Conservation (phyloP, 2,329 filamentous ascomycete genomes). For the Arthrinium puccinioides region DNA sequence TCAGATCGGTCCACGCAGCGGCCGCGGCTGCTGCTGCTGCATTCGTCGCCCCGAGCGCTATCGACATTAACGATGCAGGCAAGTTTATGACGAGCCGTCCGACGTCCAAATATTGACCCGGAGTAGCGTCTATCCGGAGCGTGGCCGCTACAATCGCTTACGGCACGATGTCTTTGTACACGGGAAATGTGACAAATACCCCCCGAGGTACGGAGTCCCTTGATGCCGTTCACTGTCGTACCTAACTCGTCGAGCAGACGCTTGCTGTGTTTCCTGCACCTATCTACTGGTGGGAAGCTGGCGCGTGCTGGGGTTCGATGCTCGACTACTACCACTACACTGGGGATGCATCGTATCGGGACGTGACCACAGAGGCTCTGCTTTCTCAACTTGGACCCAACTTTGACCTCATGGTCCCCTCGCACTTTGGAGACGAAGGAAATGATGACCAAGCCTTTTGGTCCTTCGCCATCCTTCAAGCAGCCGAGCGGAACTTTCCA, state of each 20-base stretch:
- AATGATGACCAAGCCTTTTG: constrained; percentile 74
- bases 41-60: constrained; percentile 25
- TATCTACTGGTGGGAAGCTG: constrained; percentile 57
- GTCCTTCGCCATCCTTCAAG: constrained; percentile 60
- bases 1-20: constrained; percentile 18
- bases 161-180: constrained; percentile 58
- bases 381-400: constrained; percentile 49
- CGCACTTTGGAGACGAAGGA: constrained; percentile 53
- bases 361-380: constrained; percentile 50
- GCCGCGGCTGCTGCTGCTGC: constrained; percentile 16
- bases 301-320: constrained; percentile 60
- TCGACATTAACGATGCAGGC: constrained; percentile 28
- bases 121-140: constrained; percentile 51
- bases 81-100: background rate
- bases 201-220: constrained; percentile 27
- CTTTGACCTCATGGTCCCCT: constrained; percentile 52
- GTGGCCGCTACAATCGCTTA: constrained; percentile 54
- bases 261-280: constrained; percentile 58
- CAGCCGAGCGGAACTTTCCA: constrained; percentile 62
- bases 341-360: constrained; percentile 54
- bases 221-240: constrained; percentile 5
- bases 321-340: constrained; percentile 65
- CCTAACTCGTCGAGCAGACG: constrained; percentile 19
- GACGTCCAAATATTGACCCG: constrained; percentile 9
- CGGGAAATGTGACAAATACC: constrained; percentile 50